Conservation (phyloP, 2,329 filamentous ascomycete genomes). For the Hypomyces perniciosus region DNA sequence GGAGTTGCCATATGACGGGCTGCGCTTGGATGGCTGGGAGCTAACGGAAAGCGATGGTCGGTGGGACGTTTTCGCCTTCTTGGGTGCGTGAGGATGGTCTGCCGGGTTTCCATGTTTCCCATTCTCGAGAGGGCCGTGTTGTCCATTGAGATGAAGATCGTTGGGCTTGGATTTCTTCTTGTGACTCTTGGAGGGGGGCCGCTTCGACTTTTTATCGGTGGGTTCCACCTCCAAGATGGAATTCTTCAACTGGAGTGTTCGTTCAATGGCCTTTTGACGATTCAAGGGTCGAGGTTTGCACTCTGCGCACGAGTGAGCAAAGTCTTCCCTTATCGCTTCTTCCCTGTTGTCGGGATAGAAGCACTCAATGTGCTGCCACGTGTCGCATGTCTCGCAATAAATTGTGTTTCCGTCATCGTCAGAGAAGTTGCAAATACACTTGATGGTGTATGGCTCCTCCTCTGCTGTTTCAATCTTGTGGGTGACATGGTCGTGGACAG, state of each 20-base stretch:
- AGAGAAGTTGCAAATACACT: constrained; percentile 89
- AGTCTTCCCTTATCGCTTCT: constrained; percentile 63
- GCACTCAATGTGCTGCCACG: constrained; percentile 97
- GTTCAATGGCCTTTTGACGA: constrained; percentile 65
- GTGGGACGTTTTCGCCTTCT: constrained; percentile 78
- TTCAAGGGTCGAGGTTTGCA: constrained; percentile 77
- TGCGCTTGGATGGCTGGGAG: constrained; percentile 60
- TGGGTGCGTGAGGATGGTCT: constrained; percentile 53
- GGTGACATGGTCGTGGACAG: constrained; percentile 35
- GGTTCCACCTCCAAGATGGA: constrained; percentile 36
- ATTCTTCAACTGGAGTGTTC: constrained; percentile 54
- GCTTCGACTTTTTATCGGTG: constrained; percentile 66
- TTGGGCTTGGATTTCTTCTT: constrained; percentile 81
- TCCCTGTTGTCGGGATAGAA: constrained; percentile 75
- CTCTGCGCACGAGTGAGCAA: constrained; percentile 81
- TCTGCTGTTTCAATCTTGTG: constrained; percentile 49
- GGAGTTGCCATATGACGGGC: constrained; percentile 59
- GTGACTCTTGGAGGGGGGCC: constrained; percentile 70
- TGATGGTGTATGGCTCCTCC: constrained; percentile 89
- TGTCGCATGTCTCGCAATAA: constrained; percentile 90
- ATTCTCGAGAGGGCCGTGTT: constrained; percentile 51
- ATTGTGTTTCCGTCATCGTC: constrained; percentile 98
- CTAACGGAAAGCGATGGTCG: constrained; percentile 70
- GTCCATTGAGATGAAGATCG: constrained; percentile 62
- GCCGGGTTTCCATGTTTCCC: constrained; percentile 41